A percentile compares a stretch with the other conserved stretches of the same genome.
Conservation (phyloP, 441 rosid genomes). For the Isatis lusitanica region DNA sequence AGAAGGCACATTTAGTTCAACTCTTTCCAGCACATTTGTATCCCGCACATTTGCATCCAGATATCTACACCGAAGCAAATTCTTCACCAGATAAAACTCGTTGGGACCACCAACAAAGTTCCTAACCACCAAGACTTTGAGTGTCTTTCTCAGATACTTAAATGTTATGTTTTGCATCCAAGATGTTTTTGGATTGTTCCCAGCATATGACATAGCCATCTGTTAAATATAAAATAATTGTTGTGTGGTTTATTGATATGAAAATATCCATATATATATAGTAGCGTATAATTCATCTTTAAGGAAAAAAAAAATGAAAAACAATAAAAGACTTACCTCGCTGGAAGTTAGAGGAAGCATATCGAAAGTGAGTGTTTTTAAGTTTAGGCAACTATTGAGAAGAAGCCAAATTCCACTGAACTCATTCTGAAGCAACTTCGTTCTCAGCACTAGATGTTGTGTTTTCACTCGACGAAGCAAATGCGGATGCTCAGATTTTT, state of each 20-base stretch:
- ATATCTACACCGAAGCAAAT: background rate
- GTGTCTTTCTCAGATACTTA: background rate
- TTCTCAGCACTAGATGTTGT: slow-evolving; percentile 41
- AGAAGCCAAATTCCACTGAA: slow-evolving; percentile 41
- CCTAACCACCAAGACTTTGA: background rate
- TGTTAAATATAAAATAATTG: background rate
- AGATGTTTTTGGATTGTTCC: background rate
- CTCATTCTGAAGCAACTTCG: slow-evolving; percentile 37
- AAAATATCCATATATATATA: background rate
- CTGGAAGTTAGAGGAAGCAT: background rate
- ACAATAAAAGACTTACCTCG: background rate
- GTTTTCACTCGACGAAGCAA: slow-evolving; percentile 21
- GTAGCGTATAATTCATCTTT: background rate
- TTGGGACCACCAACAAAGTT: background rate
- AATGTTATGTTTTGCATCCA: background rate
- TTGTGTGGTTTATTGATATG: background rate
- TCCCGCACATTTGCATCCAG: no score
- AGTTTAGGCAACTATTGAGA: slow-evolving; percentile 36
- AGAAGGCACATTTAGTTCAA: background rate
- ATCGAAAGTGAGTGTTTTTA: slow-evolving; percentile 27
- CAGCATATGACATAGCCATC: background rate
- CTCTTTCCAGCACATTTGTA: background rate
- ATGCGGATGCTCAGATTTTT: slow-evolving; percentile 29
- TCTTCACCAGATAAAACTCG: background rate
- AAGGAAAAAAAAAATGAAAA: background rate